Evolutionary conservation across 305 asterid genomes (phyloP), one percentile per base, ranked within the genome.

Genomic region (Solanum chacoense): DNA sequence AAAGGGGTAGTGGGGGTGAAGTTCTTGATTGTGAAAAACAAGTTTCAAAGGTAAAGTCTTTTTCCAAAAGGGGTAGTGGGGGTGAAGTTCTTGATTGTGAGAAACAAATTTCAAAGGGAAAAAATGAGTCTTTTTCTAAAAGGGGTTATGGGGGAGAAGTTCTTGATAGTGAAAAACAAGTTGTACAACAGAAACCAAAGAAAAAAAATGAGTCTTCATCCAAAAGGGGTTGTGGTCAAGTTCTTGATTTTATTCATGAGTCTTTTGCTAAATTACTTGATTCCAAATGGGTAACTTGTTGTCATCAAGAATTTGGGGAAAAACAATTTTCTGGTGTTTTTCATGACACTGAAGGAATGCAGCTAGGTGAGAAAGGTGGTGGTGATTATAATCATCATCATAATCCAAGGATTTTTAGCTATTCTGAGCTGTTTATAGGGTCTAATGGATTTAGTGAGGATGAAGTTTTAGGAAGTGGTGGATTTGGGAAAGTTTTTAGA

Each of bases 371-470:
- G 11, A 92, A 93, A 38, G 77, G 90, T 5, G 93, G 92, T 8
- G 86, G 93, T 1, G 94, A 94, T 42, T 16, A 79, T 42, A 81
- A 83, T 31, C 87, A 83, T 29, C 71, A 83, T 83, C 87, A 83
- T 50, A 96, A 95, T 29, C 97, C 98, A 9, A 94, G 98, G 85
- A 93, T 93, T 2, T 97, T 96, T 90, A 94, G 98, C 93, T 97
- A 95, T 85, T 91, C 99, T 4, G 99, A 97, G 95, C 96, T 97
- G 3, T 97, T 93, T 88, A 90, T 97, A 11, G 99, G 96, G 86
- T 93, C 98, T 1, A 93, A 93, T n/a, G 99, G 98, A 4, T 97
- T 97, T 88, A 90, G 91, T 84, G 90, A 90, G 26, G 89, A 90
- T 9, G 93, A 92, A 81, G 37, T 96, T 11, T 94, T 97, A 32